Conservation (phyloP, 306 rosid genomes). For the Ziziphus jujuba region DNA sequence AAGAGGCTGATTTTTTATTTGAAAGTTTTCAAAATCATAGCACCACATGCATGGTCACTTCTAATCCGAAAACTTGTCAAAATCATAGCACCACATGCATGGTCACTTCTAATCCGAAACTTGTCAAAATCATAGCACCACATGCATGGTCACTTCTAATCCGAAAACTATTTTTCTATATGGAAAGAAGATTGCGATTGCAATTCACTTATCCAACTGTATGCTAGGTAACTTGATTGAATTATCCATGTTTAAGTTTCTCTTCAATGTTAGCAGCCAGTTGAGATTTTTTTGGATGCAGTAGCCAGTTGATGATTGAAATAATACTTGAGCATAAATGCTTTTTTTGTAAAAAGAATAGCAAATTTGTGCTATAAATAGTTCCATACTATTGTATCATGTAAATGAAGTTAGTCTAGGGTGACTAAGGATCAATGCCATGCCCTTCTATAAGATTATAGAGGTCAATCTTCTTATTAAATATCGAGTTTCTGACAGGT, state of each 20-base stretch:
- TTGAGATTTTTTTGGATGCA: no score
- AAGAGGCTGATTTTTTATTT: not conserved
- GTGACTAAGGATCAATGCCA: not conserved
- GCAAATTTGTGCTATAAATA: not conserved
- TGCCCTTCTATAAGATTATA: not conserved
- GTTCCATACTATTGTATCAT: not conserved
- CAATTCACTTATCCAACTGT: not conserved
- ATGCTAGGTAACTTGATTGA: not conserved
- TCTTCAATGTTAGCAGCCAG: not conserved
- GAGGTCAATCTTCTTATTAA: constrained; percentile 6
- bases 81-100: no score
- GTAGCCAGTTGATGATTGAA: no score
- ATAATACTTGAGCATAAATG: no score
- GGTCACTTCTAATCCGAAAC: no score
- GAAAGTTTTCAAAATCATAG: not conserved
- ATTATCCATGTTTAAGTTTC: not conserved
- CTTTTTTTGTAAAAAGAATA: not conserved
- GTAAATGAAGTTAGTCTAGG: not conserved
- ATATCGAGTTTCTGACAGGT: constrained; percentile 47
- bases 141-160: not conserved
- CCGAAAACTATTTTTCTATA: not conserved
- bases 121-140: no score
- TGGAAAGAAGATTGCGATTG: constrained; percentile 1
- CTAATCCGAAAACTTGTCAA: no score
- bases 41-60: not conserved